Base-by-base conservation (phyloP, 257 asterid species). In the Henckelia pumila region DNA sequence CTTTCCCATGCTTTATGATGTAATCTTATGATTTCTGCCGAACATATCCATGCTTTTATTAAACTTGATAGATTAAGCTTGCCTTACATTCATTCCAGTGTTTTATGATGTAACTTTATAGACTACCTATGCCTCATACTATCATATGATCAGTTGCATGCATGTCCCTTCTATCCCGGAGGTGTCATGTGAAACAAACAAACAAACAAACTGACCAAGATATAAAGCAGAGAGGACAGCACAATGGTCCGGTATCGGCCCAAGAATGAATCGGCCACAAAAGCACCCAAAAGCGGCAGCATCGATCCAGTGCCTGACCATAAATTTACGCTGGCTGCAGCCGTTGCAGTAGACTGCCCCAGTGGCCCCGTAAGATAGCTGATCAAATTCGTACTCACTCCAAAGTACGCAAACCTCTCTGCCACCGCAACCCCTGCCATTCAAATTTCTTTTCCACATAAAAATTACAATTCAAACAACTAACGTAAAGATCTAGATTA, bases 361-460 rank as follows among this genome's bases (percentile, higher is more conserved):
- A 84, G 52, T 4, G 86, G 76, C 21, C 86, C 26, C n/a, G 89
- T 84, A 81, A 84, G 56, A 56, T 81, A 84, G 73, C 73, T 84
- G 56, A 84, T 81, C 79, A 84, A 60, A 66, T 84, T 84, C 68
- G 85, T 81, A 73, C 82, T 30, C 14, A 84, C 79, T 25, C 89
- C 86, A 37, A 79, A 81, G 61, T 77, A 84, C 56, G 89, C 84
- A 59, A 81, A 81, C 76, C 86, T 77, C 85, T 84, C 89, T 29
- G 88, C 84, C 79, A 83, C 85, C 61, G 78, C 88, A 59, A 83
- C 86, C 7, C 82, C 88, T 83, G 63, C 47, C 47, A 35, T 35
- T 10, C 47, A 35, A 35, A 35, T 35, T 73, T 63, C 65, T 17
- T 9, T 14, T 61, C n/a, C 55, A 49, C 3, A 65, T 33, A 16